Percentiles rank a stretch among this genome's conserved stretches.
These are phyloP conservation scores for Amanita molliuscula DNA, from an alignment of 768 basidiomycete species.

Conservation along the genomic window DNA sequence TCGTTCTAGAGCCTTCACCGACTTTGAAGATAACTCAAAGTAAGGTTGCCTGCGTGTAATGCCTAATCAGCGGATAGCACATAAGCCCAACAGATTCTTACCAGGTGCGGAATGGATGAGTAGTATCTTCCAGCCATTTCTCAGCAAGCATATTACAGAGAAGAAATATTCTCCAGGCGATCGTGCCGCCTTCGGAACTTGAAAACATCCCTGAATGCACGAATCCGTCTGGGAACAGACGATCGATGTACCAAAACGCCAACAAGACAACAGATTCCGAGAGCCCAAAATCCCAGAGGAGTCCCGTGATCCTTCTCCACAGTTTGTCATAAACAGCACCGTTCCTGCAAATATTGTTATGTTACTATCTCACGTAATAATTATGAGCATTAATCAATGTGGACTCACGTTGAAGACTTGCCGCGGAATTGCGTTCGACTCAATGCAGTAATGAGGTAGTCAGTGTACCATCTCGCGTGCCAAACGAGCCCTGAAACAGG, in stretches of 20 bases:
- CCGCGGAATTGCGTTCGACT: constrained; percentile 3
- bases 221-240: constrained; percentile 34
- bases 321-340: constrained; percentile 1
- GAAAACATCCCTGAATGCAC: constrained; percentile 5
- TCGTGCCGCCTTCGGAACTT: constrained; percentile 3
- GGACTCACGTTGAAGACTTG: constrained; percentile 1
- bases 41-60: background rate
- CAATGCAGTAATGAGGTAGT: constrained; percentile 5
- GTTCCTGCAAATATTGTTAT: background rate
- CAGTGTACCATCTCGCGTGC: constrained; percentile 5
- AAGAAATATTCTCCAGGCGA: constrained; percentile 38
- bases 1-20: constrained; percentile 11
- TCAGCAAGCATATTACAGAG: constrained; percentile 47
- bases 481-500: background rate
- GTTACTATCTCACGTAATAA: background rate
- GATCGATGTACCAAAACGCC: constrained; percentile 49
- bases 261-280: constrained; percentile 27
- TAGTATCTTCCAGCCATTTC: constrained; percentile 54
- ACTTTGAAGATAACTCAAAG: constrained; percentile 4
- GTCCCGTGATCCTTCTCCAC: background rate
- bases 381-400: background rate
- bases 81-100: constrained; percentile 15
- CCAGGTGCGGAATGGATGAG: constrained; percentile 43
- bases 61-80: background rate
- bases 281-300: constrained; percentile 9